Evolutionary conservation across 1,139 yeast species (phyloP).

Genomic region (Maudiozyma humilis): DNA sequence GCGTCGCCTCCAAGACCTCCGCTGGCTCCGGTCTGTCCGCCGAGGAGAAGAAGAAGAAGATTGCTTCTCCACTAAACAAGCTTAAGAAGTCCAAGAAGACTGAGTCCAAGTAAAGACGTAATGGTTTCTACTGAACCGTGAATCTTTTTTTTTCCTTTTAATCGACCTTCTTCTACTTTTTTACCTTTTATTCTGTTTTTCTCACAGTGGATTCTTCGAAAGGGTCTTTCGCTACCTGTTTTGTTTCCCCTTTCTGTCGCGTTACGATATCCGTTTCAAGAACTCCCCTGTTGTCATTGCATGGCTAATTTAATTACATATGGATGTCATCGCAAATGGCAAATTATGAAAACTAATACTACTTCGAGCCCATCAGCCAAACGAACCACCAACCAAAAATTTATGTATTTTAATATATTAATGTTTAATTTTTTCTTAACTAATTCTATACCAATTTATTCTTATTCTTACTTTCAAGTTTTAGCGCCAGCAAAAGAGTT

Average conservation of each 20-base stretch:
- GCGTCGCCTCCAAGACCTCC: conserved; percentile 4
- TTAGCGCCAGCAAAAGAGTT: no score
- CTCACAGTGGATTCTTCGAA: no score
- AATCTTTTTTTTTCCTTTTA: neutral
- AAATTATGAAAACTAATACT: neutral
- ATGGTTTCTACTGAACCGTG: neutral
- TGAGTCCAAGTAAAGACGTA: neutral
- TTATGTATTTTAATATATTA: no score
- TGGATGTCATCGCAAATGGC: no score
- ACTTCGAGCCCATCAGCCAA: neutral
- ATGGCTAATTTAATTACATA: no score
- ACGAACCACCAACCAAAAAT: neutral
- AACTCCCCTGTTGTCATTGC: no score
- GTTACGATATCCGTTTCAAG: no score
- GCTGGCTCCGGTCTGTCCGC: neutral
- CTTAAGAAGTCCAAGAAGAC: conserved; percentile 1
- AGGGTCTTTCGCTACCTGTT: no score
- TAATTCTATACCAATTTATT: neutral
- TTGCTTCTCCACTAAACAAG: neutral
- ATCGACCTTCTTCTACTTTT: neutral
- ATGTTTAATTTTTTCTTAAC: neutral
- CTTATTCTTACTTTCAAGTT: neutral
- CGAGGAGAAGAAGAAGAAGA: neutral
- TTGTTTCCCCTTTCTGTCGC: no score
- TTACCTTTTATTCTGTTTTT: neutral